Percentiles rank a stretch among this genome's conserved stretches.
Conservation (phyloP, 31 red algal genomes). For the Bonnemaisonia californica region DNA sequence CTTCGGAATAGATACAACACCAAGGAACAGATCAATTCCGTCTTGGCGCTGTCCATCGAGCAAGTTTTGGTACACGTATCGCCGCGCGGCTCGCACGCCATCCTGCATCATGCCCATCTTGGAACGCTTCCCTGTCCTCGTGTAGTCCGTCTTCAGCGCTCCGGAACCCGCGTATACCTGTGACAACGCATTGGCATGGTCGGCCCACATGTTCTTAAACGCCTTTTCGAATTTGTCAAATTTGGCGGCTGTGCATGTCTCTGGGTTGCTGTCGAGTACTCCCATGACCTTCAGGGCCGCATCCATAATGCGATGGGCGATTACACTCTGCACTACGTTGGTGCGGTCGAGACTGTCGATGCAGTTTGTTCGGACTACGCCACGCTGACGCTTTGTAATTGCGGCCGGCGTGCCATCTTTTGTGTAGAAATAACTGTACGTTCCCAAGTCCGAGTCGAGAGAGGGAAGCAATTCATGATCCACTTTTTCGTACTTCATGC, state of each 20-base stretch:
- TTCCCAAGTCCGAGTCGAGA: slow-evolving; percentile 59
- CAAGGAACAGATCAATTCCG: slow-evolving; percentile 85
- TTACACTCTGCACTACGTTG: slow-evolving; percentile 93
- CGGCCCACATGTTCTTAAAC: slow-evolving; percentile 89
- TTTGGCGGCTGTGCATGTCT: slow-evolving; percentile 59
- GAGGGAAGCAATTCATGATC: slow-evolving; percentile 71
- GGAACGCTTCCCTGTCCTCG: slow-evolving; percentile 85
- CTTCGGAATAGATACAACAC: slow-evolving; percentile 57
- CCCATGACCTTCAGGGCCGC: slow-evolving; percentile 74
- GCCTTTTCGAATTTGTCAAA: slow-evolving; percentile 68
- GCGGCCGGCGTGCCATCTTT: slow-evolving; percentile 54
- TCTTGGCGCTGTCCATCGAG: slow-evolving; percentile 85
- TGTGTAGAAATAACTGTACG: slow-evolving; percentile 72
- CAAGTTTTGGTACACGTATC: slow-evolving; percentile 94
- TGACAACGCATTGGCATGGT: slow-evolving; percentile 91
- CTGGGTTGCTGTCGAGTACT: slow-evolving; percentile 67
- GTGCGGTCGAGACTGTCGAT: slow-evolving; percentile 95
- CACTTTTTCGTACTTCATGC: slow-evolving; percentile 93
- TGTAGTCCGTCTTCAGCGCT: slow-evolving; percentile 95
- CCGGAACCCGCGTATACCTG: slow-evolving; percentile 84
- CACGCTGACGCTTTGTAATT: slow-evolving; percentile 68
- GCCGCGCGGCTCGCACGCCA: slow-evolving; percentile 56
- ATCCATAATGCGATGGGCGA: slow-evolving; percentile 80
- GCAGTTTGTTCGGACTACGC: slow-evolving; percentile 92
- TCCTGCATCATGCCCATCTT: slow-evolving; percentile 79